Evolutionary conservation across 352 stramenopile genomes (phyloP).

Genomic region (Globisporangium spinosum): DNA sequence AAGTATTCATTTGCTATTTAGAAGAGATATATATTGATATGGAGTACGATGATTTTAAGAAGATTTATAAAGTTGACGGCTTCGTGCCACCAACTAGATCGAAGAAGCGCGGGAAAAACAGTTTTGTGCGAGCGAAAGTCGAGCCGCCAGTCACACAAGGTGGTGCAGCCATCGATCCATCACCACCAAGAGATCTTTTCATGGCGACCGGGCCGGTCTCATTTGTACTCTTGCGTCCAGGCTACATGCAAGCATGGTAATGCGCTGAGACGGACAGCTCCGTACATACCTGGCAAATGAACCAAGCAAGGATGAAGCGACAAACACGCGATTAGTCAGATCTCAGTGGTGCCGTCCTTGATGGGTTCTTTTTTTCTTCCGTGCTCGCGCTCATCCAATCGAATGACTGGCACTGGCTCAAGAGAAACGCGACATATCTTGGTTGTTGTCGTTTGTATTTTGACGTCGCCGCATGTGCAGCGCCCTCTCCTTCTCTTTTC

Average conservation of each 20-base stretch:
- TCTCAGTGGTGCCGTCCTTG: neutral
- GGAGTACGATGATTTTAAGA: neutral
- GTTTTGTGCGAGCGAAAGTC: slow-evolving; percentile 5
- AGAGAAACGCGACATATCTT: slow-evolving; percentile 9
- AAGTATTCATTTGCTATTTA: neutral
- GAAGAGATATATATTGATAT: neutral
- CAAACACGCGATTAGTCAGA: neutral
- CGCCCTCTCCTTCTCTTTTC: neutral
- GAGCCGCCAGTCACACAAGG: neutral
- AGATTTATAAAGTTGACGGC: neutral
- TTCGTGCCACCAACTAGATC: slow-evolving; percentile 6
- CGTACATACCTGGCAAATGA: too few relatives aligned
- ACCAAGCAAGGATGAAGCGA: neutral
- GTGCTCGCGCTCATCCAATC: slow-evolving; percentile 3
- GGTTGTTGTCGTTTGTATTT: neutral
- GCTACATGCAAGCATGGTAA: neutral
- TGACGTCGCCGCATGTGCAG: neutral
- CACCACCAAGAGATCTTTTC: neutral
- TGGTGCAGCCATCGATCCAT: neutral
- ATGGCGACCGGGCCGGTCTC: neutral
- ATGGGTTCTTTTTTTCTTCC: slow-evolving; percentile 9
- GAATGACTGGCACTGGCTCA: neutral
- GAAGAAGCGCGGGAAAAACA: slow-evolving; percentile 18
- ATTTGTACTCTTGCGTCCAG: neutral
- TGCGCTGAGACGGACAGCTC: neutral